A percentile compares a stretch with the other conserved stretches of the same genome.
phyloP scores from a whole-genome alignment of 2,329 filamentous ascomycete species.

The Clarireedia sp. region DNA sequence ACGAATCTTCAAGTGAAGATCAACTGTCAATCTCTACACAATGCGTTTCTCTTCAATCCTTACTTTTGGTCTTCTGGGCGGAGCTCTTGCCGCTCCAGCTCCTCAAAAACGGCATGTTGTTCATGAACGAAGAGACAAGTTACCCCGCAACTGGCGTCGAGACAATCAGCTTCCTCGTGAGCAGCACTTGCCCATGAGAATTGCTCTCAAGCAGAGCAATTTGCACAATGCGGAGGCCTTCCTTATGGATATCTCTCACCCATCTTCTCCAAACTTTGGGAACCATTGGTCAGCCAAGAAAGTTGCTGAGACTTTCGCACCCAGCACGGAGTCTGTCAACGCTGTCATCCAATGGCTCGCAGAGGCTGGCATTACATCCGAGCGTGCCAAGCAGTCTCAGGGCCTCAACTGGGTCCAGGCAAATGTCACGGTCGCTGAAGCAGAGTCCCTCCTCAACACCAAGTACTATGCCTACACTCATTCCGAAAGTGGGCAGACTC shows the following conservation, averaged over 20 bases:
- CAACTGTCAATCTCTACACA: neutral
- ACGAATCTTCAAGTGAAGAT: neutral
- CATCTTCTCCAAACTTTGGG: slow-evolving; percentile 23
- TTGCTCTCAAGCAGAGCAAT: slow-evolving; percentile 39
- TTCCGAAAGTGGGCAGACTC: slow-evolving; percentile 15
- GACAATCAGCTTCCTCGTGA: slow-evolving; percentile 8
- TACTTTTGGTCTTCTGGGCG: slow-evolving; percentile 6
- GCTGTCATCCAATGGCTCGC: slow-evolving; percentile 41
- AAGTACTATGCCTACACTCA: slow-evolving; percentile 31
- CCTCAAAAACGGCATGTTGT: slow-evolving; percentile 10
- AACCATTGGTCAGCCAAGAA: slow-evolving; percentile 9
- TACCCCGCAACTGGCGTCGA: slow-evolving; percentile 11
- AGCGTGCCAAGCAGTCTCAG: slow-evolving; percentile 40
- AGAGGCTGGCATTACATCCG: slow-evolving; percentile 40
- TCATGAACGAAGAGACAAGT: slow-evolving; percentile 12
- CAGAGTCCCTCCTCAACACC: slow-evolving; percentile 46
- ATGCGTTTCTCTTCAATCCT: slow-evolving; percentile 7
- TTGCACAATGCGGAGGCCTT: slow-evolving; percentile 37
- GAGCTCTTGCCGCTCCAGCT: slow-evolving; percentile 7
- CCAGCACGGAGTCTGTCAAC: slow-evolving; percentile 36
- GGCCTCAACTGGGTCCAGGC: slow-evolving; percentile 25
- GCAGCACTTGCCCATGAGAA: slow-evolving; percentile 20
- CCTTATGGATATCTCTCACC: slow-evolving; percentile 33
- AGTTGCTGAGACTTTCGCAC: slow-evolving; percentile 34
- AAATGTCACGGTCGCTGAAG: slow-evolving; percentile 31